Conservation (phyloP, 495 filamentous ascomycete species). For the Margaritispora aquatica region DNA sequence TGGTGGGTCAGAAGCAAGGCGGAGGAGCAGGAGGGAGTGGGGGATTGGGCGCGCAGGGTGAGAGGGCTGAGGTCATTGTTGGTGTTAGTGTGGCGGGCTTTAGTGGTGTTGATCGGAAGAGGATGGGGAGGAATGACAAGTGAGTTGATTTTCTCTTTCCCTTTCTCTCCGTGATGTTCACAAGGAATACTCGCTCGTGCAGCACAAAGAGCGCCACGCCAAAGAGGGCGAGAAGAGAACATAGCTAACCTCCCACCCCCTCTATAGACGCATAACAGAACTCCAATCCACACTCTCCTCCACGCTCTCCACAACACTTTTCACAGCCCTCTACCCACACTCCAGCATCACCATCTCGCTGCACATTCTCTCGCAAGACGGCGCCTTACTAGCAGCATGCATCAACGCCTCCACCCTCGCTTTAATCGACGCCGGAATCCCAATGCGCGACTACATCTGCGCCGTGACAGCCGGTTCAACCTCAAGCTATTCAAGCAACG, state of each 20-base stretch:
- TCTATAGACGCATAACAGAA: conserved; percentile 65
- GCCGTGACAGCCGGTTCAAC: conserved; percentile 84
- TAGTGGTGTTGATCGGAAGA: conserved; percentile 77
- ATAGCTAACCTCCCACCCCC: too few relatives aligned
- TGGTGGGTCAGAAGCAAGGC: not conserved
- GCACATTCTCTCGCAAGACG: conserved; percentile 86
- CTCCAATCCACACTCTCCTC: conserved; percentile 69
- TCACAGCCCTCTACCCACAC: conserved; percentile 87
- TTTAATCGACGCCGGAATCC: conserved; percentile 88
- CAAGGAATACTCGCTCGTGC: too few relatives aligned
- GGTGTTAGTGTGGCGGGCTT: conserved; percentile 85
- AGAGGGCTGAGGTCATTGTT: conserved; percentile 63
- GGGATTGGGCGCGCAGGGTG: conserved; percentile 25
- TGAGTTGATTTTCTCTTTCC: conserved; percentile 38
- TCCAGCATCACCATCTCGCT: conserved; percentile 75
- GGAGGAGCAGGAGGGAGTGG: conserved; percentile 26
- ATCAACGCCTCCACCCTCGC: conserved; percentile 92
- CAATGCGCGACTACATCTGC: conserved; percentile 86
- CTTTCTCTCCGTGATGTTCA: too few relatives aligned
- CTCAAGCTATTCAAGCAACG: conserved; percentile 53
- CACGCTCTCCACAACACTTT: conserved; percentile 65
- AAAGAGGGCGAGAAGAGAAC: too few relatives aligned
- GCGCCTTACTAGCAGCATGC: conserved; percentile 79
- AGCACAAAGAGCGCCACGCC: too few relatives aligned
- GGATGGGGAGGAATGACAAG: conserved; percentile 65